Percentiles rank a stretch among this genome's conserved stretches.
Evolutionary conservation across 164 flowering plant genomes (phyloP).

Genomic region (Chloranthus sessilifolius): DNA sequence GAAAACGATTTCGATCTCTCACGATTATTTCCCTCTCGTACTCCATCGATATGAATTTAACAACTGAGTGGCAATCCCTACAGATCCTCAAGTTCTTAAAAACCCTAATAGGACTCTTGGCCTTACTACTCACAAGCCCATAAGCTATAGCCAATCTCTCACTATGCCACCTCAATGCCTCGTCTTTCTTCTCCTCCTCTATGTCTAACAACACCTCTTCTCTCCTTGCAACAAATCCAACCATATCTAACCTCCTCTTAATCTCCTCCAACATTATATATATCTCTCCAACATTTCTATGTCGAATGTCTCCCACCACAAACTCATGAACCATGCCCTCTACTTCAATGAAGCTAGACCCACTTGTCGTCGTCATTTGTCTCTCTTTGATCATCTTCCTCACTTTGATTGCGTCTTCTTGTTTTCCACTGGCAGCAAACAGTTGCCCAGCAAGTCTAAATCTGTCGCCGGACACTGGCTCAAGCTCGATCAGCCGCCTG

Average conservation of each 20-base stretch:
- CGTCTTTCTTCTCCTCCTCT: conserved; percentile 12
- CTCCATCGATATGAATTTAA: conserved; percentile 9
- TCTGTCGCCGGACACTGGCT: conserved; percentile 24
- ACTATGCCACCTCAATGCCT: conserved; percentile 3
- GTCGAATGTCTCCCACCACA: conserved; percentile 15
- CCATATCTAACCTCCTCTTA: conserved; percentile 1
- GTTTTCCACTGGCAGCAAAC: conserved; percentile 18
- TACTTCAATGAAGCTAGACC: conserved; percentile 29
- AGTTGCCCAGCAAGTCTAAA: conserved; percentile 23
- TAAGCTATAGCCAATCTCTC: conserved; percentile 15
- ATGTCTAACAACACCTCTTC: conserved; percentile 1
- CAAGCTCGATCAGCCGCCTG: conserved; percentile 19
- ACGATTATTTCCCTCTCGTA: conserved; percentile 10
- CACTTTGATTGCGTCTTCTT: conserved; percentile 16
- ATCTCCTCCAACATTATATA: conserved; percentile 14
- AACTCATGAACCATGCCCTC: conserved; percentile 29
- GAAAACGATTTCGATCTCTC: conserved; percentile 10
- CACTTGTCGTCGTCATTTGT: conserved; percentile 19
- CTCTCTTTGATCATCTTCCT: conserved; percentile 23
- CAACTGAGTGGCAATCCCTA: conserved; percentile 11
- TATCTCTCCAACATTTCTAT: conserved; percentile 15
- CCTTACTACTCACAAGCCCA: conserved; percentile 5
- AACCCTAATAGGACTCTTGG: conserved; percentile 7
- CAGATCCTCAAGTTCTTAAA: conserved; percentile 12
- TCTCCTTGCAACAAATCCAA: not conserved